phyloP scores from a whole-genome alignment of 2,329 filamentous ascomycete genomes.

The Aspergillus viridinutans region DNA sequence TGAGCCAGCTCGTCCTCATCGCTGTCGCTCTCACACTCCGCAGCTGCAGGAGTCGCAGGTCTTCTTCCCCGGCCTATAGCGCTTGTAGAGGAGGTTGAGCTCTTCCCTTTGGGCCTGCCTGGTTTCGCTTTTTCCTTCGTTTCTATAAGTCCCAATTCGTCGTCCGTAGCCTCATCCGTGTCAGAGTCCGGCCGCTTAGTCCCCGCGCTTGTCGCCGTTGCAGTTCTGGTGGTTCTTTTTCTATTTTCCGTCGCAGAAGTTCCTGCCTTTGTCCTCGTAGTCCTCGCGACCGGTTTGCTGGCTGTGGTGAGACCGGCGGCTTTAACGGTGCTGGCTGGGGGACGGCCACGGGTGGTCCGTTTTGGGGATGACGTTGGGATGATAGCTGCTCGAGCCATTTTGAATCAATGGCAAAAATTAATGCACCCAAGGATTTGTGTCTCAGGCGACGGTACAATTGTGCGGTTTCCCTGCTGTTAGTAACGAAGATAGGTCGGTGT shows the following conservation, averaged over 20 bases:
- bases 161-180: constrained; percentile 22
- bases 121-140: constrained; percentile 5
- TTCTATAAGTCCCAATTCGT: constrained; percentile 20
- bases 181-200: constrained; percentile 7
- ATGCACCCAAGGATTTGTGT: neutral
- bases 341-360: constrained; percentile 16
- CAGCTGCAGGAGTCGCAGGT: neutral
- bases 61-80: constrained; percentile 10
- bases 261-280: constrained; percentile 8
- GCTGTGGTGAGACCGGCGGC: constrained; percentile 8
- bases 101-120: constrained; percentile 9
- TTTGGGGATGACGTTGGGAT: constrained; percentile 21
- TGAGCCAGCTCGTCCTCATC: constrained; percentile 24
- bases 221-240: constrained; percentile 8
- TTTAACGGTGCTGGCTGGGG: constrained; percentile 8
- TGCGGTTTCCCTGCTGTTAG: neutral
- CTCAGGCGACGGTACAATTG: neutral
- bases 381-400: constrained; percentile 24
- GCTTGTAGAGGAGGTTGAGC: constrained; percentile 6
- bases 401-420: neutral
- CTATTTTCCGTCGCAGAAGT: constrained; percentile 10
- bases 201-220: neutral
- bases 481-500: neutral
- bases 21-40: constrained; percentile 11
- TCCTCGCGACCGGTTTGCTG: constrained; percentile 7